A percentile compares a stretch with the other conserved stretches of the same genome.
Evolutionary conservation across 1,139 yeast genomes (phyloP).

Genomic region (Blastobotrys ciferrii): DNA sequence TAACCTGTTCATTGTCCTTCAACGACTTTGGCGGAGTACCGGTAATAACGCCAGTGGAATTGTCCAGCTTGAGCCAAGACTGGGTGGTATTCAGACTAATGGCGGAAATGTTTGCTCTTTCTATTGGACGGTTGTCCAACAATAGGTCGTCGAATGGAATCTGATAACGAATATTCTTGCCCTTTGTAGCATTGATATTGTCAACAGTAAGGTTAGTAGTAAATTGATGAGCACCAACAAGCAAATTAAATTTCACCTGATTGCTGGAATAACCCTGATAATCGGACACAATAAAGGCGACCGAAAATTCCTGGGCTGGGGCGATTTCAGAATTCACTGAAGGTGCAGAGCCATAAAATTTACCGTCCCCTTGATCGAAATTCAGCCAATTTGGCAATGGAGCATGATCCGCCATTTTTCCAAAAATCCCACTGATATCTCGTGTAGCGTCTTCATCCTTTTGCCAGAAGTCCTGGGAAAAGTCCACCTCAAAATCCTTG

Average conservation of each 20-base stretch:
- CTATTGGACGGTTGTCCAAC: slow-evolving; percentile 56
- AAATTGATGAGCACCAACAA: slow-evolving; percentile 86
- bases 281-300: slow-evolving; percentile 78
- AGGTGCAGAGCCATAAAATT: slow-evolving; percentile 90
- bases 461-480: slow-evolving; percentile 58
- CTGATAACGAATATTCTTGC: slow-evolving; percentile 50
- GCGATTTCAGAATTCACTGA: slow-evolving; percentile 80
- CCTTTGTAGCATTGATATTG: slow-evolving; percentile 62
- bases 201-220: slow-evolving; percentile 53
- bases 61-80: slow-evolving; percentile 55
- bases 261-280: slow-evolving; percentile 73
- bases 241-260: slow-evolving; percentile 63
- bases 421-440: slow-evolving; percentile 65
- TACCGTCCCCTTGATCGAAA: slow-evolving; percentile 53
- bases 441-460: slow-evolving; percentile 28
- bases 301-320: slow-evolving; percentile 73
- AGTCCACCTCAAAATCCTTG: slow-evolving; percentile 57
- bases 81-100: slow-evolving; percentile 47
- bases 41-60: slow-evolving; percentile 39
- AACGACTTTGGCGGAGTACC: slow-evolving; percentile 56
- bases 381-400: slow-evolving; percentile 89
- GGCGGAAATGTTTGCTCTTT: slow-evolving; percentile 51
- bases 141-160: slow-evolving; percentile 61
- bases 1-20: slow-evolving; percentile 44
- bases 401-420: slow-evolving; percentile 75